Base-by-base conservation (phyloP, 1,139 yeast species). In the Suhomyces terraborum region DNA sequence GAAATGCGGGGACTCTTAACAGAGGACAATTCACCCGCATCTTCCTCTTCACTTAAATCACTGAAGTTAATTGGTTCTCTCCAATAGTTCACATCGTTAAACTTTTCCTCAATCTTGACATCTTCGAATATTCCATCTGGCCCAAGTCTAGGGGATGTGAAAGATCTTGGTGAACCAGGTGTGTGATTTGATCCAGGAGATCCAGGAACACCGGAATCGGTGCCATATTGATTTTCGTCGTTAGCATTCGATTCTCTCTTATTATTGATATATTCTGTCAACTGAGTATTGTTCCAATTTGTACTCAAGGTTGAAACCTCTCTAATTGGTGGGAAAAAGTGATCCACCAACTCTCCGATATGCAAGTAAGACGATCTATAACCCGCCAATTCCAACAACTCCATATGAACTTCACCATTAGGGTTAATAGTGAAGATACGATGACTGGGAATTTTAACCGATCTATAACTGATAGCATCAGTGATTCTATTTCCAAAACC, bases 401-500 rank as follows among this genome's bases (percentile, higher is more conserved):
- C 98, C 95, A 94, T 85, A 68, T 88, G 96, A 24, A 94, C 98
- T 53, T 94, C 98, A 2, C 98, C 97, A 49, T 88, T 88, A 0
- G 98, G 93, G 55, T 94, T 93, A 52, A 94, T 94, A 4, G 99
- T 94, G 61, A 94, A 94, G 35, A 94, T 91, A 48, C 96, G 75
- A 31, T 96, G 94, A 23, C 95, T 83, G 2, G 98, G 98, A 7
- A 94, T 88, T 9, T 94, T 89, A 4, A 93, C 98, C 9, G 93
- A 85, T 53, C 98, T 74, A 62, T 94, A 94, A 44, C 97, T 88
- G 42, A 94, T 76, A 5, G 98, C 98, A 67, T 94, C 99, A 0
- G 99, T 94, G 46, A 94, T 93, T 52, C 96, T 74, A 59, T 94
- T 94, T 17, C 99, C 99, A 61, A 94, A 94, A 0, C 98, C 99